Conservation (phyloP, 2,329 filamentous ascomycete species). For the Gliomastix tumulicola region DNA sequence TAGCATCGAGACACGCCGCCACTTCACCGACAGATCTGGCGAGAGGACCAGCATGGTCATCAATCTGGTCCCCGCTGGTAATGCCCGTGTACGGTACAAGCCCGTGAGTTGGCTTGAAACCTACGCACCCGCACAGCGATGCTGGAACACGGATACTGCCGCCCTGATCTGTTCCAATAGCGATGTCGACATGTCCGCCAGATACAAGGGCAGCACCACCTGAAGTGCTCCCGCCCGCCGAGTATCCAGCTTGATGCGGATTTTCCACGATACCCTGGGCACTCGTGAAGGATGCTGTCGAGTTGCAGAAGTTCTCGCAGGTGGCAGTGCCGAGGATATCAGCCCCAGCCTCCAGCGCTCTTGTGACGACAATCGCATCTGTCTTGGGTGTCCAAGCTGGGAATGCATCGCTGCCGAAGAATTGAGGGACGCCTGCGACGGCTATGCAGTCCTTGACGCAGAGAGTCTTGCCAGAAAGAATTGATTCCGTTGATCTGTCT, state of each 20-base stretch:
- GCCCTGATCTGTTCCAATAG: slow-evolving; percentile 40
- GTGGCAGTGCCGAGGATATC: slow-evolving; percentile 40
- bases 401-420: slow-evolving; percentile 43
- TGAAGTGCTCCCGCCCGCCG: slow-evolving; percentile 39
- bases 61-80: slow-evolving; percentile 37
- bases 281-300: slow-evolving; percentile 37
- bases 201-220: slow-evolving; percentile 39
- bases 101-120: slow-evolving; percentile 43
- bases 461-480: slow-evolving; percentile 34
- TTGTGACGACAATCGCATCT: slow-evolving; percentile 46
- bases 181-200: slow-evolving; percentile 31
- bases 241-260: slow-evolving; percentile 34
- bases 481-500: slow-evolving; percentile 9
- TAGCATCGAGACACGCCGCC: slow-evolving; percentile 32
- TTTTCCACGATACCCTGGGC: slow-evolving; percentile 39
- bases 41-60: slow-evolving; percentile 42
- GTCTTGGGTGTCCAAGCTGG: slow-evolving; percentile 40
- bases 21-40: slow-evolving; percentile 29
- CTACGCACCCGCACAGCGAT: slow-evolving; percentile 29
- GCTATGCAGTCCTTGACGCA: slow-evolving; percentile 49
- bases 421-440: slow-evolving; percentile 45
- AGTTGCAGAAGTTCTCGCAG: slow-evolving; percentile 47
- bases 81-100: slow-evolving; percentile 44
- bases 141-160: slow-evolving; percentile 38
- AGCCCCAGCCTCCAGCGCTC: slow-evolving; percentile 42